Conservation (phyloP, 768 basidiomycete genomes). For the Lepiota brunneoincarnata region DNA sequence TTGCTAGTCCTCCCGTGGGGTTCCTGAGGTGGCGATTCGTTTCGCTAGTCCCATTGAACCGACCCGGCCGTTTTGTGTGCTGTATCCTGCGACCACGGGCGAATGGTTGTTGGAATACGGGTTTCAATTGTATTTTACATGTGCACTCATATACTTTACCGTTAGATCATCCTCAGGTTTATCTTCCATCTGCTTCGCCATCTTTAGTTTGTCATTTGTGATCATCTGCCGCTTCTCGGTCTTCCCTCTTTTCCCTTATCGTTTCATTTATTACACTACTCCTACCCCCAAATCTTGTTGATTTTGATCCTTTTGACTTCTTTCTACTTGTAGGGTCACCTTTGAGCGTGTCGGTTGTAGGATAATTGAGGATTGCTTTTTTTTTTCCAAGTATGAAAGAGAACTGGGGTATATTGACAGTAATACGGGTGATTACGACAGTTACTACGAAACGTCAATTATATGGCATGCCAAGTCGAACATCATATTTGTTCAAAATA, state of each 20-base stretch:
- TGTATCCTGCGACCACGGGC: background rate
- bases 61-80: background rate
- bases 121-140: conserved; percentile 21
- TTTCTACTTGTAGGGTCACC: conserved; percentile 1
- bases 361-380: conserved; percentile 10
- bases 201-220: conserved; percentile 26
- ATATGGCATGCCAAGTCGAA: too few species aligned
- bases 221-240: conserved; percentile 17
- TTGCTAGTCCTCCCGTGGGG: background rate
- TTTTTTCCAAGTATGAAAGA: background rate
- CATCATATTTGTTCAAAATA: background rate
- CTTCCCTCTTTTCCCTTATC: conserved; percentile 8
- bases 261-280: background rate
- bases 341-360: conserved; percentile 11
- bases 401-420: too few species aligned
- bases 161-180: conserved; percentile 24
- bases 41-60: background rate
- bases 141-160: conserved; percentile 27
- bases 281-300: background rate
- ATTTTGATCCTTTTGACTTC: background rate
- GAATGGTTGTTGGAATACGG: conserved; percentile 6
- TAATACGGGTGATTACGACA: too few species aligned
- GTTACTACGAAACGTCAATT: too few species aligned
- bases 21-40: background rate
- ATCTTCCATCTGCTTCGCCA: conserved; percentile 22